phyloP scores from a whole-genome alignment of 306 rosid genomes.

The Arachis stenosperma region DNA sequence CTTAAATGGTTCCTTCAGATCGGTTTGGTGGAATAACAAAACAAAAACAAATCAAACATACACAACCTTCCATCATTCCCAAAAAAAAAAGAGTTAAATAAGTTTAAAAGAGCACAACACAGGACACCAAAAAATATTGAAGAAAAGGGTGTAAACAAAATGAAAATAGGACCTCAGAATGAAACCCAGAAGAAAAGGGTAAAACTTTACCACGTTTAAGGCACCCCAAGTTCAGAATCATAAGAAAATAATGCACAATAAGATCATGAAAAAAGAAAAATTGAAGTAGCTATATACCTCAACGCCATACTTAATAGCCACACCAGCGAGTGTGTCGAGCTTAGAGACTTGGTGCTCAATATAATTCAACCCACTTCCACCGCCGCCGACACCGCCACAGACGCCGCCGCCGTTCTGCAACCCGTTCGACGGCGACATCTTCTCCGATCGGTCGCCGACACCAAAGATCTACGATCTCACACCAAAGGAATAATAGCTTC shows the following conservation, averaged over 20 bases:
- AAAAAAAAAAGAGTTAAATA: background rate
- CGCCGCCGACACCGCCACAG: constrained; percentile 32
- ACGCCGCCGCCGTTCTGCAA: constrained; percentile 48
- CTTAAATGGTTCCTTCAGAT: constrained; percentile 17
- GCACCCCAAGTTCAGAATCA: constrained; percentile 22
- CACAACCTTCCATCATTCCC: background rate
- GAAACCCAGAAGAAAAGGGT: constrained; percentile 12
- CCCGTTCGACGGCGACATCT: constrained; percentile 75
- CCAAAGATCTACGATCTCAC: constrained; percentile 54
- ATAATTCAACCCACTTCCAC: constrained; percentile 53
- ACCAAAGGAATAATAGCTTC: background rate
- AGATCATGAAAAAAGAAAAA: too few relatives aligned
- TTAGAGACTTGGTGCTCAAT: constrained; percentile 80
- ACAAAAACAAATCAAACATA: constrained; percentile 6
- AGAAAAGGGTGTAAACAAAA: background rate
- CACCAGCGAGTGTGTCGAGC: constrained; percentile 85
- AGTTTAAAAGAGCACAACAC: constrained; percentile 12
- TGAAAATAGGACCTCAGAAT: background rate
- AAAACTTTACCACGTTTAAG: constrained; percentile 17
- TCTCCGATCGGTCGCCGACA: constrained; percentile 48
- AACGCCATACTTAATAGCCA: constrained; percentile 90
- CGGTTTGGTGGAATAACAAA: constrained; percentile 21
- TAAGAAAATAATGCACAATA: background rate
- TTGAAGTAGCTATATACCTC: constrained; percentile 55
- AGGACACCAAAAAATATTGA: constrained; percentile 11